These are phyloP conservation scores for Hortaea werneckii DNA, from an alignment of 2,329 filamentous ascomycete species.

Conservation along the genomic window DNA sequence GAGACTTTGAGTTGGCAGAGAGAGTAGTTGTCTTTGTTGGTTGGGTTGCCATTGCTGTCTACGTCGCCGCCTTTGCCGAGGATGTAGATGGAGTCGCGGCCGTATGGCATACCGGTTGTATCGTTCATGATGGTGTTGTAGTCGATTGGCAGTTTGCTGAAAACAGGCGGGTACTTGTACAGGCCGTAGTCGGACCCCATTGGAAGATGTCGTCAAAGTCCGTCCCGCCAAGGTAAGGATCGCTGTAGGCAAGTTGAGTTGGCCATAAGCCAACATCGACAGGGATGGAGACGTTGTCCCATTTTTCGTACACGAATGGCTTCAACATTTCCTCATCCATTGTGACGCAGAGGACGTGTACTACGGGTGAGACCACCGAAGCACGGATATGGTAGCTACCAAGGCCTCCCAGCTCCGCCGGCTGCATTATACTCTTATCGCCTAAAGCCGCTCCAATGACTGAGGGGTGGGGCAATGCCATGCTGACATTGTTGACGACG, in stretches of 20 bases:
- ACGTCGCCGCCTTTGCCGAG: slow-evolving; percentile 41
- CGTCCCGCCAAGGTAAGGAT: slow-evolving; percentile 13
- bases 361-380: slow-evolving; percentile 56
- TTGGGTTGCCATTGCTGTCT: slow-evolving; percentile 1
- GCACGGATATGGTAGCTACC: slow-evolving; percentile 60
- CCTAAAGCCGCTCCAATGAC: slow-evolving; percentile 56
- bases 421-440: slow-evolving; percentile 60
- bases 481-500: slow-evolving; percentile 63
- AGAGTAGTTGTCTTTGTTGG: slow-evolving; percentile 41
- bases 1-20: slow-evolving; percentile 59
- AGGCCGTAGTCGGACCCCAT: slow-evolving; percentile 47
- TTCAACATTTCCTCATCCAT: slow-evolving; percentile 47
- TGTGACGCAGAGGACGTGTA: slow-evolving; percentile 67
- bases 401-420: slow-evolving; percentile 48
- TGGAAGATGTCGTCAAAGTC: slow-evolving; percentile 60
- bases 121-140: slow-evolving; percentile 59
- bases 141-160: slow-evolving; percentile 42
- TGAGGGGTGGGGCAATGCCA: slow-evolving; percentile 67
- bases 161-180: slow-evolving; percentile 28
- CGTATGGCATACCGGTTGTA: slow-evolving; percentile 24
- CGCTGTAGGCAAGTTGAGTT: neutral
- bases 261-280: neutral
- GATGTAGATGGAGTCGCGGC: slow-evolving; percentile 53
- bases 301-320: slow-evolving; percentile 51
- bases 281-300: slow-evolving; percentile 2